Base-by-base conservation (phyloP, 2,329 filamentous ascomycete species). In the Mollisiaceae sp. region DNA sequence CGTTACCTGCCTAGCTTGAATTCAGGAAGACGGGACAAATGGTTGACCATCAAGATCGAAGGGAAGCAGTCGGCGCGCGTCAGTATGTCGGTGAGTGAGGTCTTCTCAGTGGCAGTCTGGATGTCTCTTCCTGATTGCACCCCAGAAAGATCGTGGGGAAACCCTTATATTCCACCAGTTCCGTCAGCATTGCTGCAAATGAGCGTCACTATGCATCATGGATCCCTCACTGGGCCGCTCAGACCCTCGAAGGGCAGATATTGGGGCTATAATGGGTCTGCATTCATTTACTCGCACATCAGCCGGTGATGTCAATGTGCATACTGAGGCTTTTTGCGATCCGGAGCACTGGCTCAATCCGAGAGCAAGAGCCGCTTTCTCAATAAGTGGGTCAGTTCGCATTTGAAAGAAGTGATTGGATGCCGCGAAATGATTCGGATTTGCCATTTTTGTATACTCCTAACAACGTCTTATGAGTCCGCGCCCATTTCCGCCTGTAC, bases 51-150 rank as follows among this genome's bases (percentile, higher is more conserved):
- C 41, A 39, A 50, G 57, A 50, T 59, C 57, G 57, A 38, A 20
- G 45, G 50, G 27, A 11, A 8, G 47, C 4, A 27, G 60, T 59
- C 50, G 41, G 32, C 47, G 41, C 59, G 55, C 68, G 68, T 70
- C 69, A 67, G 56, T 73, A 75, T 62, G 73, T 75, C 20, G 77
- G 81, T 1, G 80, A 82, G 18, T 3, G 27, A 69, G 63, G 1
- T 70, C 73, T 20, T 22, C 63, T 63, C 43, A 62, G 27, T 52
- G 55, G 55, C 36, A 39, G 39, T 57, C 36, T 24, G 3, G 20
- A 15, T 57, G 20, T 15, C 20, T 12, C 55, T 57, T 54, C 50
- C 32, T 54, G 27, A 14, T 57, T 36, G n/a, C 18, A 38, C 24
- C 52, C 52, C 18, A 14, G 52, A 27, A 55, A 8, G 18, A 55